Evolutionary conservation across 352 stramenopile species (phyloP), one percentile per base, ranked within the genome.

Genomic region (Globisporangium nodosum): DNA sequence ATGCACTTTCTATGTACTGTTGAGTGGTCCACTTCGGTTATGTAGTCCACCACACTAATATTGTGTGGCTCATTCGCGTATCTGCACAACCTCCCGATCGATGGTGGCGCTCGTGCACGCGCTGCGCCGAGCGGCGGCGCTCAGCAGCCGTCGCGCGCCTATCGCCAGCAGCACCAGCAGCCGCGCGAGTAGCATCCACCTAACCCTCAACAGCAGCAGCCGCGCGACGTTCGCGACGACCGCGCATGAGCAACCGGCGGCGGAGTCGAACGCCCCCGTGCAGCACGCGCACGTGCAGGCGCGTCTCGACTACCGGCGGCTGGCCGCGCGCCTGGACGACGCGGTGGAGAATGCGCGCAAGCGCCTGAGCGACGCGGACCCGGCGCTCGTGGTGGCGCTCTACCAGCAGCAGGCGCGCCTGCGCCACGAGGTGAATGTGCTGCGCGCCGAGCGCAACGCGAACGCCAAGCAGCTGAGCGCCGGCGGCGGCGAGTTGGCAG

Each of bases 261-360:
- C 69, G 12, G 57, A 63, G 50, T 50, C 39, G 12, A 63, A 77
- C 18, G 48, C 61, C 5, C 70, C 66, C 1, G 66, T 74, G 18
- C 73, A 76, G 47, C 75, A 87, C 54, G 54, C 66, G 46, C 75
- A 87, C 61, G 63, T 93, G 42, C 76, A 90, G 62, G 78, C 81
- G 9, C 79, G 84, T 45, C 64, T 91, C 27, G 81, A 93, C 65
- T 93, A 86, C 69, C 87, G 84, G 56, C 84, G 82, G 60, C 69
- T 93, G 13, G 69, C 73, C 15, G 65, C 66, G 4, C 81, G 90
- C 51, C 56, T 91, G 24, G 73, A 86, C 4, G 70, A 60, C 0
- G 74, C 73, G 7, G 64, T 88, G 1, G 65, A 60, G 12, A 93
- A 93, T 57, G 75, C 78, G 20, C 66, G 71, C 31, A 86, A 89